These are phyloP conservation scores for Leishmania gerbilli DNA, from an alignment of 208 protist genomes.

Conservation along the genomic window DNA sequence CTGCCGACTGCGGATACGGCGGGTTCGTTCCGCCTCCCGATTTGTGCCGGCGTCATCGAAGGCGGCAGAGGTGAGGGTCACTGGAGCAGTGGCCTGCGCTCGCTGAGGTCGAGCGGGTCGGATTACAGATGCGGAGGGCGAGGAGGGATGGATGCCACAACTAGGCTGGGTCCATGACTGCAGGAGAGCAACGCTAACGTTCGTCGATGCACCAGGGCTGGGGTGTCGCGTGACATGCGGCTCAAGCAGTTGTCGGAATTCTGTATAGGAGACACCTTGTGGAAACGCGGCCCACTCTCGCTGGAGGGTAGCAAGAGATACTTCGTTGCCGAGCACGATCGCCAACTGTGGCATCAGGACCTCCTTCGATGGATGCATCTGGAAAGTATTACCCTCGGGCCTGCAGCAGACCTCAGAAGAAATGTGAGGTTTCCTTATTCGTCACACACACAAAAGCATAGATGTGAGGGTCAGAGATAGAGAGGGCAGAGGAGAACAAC, in stretches of 20 bases:
- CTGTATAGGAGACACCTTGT: constrained; percentile 20
- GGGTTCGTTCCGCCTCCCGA: constrained; percentile 21
- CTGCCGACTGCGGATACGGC: constrained; percentile 22
- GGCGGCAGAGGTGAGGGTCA: background rate
- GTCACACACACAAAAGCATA: background rate
- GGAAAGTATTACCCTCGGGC: background rate
- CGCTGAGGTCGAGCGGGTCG: background rate
- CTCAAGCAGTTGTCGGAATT: constrained; percentile 23
- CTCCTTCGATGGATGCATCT: constrained; percentile 10
- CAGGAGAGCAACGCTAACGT: background rate
- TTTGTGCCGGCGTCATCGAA: constrained; percentile 8
- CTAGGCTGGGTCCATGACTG: background rate
- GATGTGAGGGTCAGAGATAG: background rate
- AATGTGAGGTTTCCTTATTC: background rate
- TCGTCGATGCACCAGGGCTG: too few species aligned
- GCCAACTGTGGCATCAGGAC: constrained; percentile 16
- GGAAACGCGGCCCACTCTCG: constrained; percentile 18
- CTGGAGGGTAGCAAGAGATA: constrained; percentile 8
- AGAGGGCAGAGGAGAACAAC: background rate
- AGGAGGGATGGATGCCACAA: background rate
- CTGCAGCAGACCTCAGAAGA: background rate
- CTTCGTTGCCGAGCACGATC: constrained; percentile 19
- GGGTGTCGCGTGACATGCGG: background rate
- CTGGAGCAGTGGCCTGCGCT: background rate
- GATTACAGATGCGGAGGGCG: background rate